Conservation (phyloP, 495 filamentous ascomycete genomes). For the Lophiostoma macrostomum region DNA sequence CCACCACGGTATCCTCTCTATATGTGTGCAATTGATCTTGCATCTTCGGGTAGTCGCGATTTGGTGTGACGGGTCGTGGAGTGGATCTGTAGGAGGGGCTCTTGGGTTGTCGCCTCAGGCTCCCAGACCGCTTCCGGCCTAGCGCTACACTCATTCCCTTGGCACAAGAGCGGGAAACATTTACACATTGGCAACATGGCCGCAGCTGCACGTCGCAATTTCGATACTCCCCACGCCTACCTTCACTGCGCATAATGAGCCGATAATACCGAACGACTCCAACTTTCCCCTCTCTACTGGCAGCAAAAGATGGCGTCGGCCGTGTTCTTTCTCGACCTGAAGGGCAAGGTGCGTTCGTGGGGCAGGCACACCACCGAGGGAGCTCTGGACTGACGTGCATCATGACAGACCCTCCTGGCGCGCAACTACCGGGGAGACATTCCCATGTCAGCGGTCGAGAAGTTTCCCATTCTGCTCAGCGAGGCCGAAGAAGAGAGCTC, state of each 20-base stretch:
- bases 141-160: too few species aligned
- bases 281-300: background rate
- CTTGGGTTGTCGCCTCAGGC: too few species aligned
- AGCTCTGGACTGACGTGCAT: slow-evolving; percentile 40
- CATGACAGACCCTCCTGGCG: slow-evolving; percentile 82
- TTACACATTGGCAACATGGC: background rate
- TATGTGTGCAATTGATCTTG: too few species aligned
- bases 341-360: slow-evolving; percentile 80
- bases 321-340: slow-evolving; percentile 97
- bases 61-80: too few species aligned
- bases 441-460: slow-evolving; percentile 98
- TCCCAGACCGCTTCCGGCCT: too few species aligned
- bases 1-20: too few species aligned
- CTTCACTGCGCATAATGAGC: slow-evolving; percentile 12
- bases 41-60: too few species aligned
- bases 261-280: background rate
- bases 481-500: slow-evolving; percentile 99
- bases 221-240: background rate
- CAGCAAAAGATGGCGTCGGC: slow-evolving; percentile 89
- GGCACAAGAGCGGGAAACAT: too few species aligned
- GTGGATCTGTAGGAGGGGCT: too few species aligned
- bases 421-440: slow-evolving; percentile 99
- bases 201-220: background rate
- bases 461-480: slow-evolving; percentile 92
- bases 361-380: background rate